A percentile compares a stretch with the other conserved stretches of the same genome.
phyloP scores from a whole-genome alignment of 176 grass and related monocot genomes.

The Canna indica region DNA sequence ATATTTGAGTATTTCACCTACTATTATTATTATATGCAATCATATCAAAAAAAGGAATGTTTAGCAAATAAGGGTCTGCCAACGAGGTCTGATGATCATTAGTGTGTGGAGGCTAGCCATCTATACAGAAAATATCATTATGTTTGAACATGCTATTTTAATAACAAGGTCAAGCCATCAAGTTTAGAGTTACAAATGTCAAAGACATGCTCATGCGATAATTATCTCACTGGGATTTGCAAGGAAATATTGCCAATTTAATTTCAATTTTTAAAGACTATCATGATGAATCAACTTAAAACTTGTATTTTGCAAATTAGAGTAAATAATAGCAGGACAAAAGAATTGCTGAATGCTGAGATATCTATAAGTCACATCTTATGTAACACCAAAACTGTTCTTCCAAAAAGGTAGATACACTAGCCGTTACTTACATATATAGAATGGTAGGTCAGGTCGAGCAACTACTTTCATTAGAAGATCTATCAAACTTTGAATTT shows the following conservation, averaged over 20 bases:
- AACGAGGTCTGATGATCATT: too few species aligned
- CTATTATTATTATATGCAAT: too few species aligned
- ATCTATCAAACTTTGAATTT: conserved; percentile 64
- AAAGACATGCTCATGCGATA: neutral
- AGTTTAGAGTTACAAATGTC: too few species aligned
- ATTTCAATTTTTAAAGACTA: neutral
- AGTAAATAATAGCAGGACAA: neutral
- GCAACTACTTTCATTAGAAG: conserved; percentile 75
- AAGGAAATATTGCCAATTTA: neutral
- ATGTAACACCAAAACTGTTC: too few species aligned
- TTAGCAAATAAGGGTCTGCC: too few species aligned
- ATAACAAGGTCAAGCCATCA: neutral
- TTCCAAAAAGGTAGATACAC: neutral
- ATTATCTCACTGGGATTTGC: neutral
- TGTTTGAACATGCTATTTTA: neutral
- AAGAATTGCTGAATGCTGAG: too few species aligned
- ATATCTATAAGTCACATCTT: neutral
- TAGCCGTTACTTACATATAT: conserved; percentile 61
- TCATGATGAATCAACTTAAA: neutral
- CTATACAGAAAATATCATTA: neutral
- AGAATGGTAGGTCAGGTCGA: conserved; percentile 85
- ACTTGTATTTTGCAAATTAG: neutral
- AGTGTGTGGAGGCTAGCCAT: too few species aligned
- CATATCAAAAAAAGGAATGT: too few species aligned
- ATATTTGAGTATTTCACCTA: too few species aligned